Base-by-base conservation (phyloP, 192 early-diverging fungal species). In the Martensiomyces pterosporus region DNA sequence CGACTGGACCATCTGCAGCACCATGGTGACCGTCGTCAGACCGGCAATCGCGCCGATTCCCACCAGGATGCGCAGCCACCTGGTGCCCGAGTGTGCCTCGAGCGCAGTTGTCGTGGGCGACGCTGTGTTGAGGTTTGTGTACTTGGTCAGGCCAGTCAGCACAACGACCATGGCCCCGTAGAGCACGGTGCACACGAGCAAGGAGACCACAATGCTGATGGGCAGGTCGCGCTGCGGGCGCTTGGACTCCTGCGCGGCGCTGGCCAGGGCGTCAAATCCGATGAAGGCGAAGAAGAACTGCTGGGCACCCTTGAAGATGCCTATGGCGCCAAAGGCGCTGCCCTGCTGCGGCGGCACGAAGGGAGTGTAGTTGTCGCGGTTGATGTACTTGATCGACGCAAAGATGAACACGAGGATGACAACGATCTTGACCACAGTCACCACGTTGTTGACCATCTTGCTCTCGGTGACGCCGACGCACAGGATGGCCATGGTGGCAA, bases 261-360 rank as follows among this genome's bases (percentile, higher is more conserved):
- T 91, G 0, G 85, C 76, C 17, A 89, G 80, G 16, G 82, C 71
- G 61, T 91, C 88, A 60, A 91, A 91, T 18, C 88, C 86, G 55
- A 88, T 82, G 57, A 85, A 89, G 21, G 81, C 51, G 43, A 68
- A 72, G 52, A 89, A 88, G 6, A 89, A 83, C 10, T 66, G 55
- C 6, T 78, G 64, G 4, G 88, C 72, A 2, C 64, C 83, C 23
- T 69, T 67, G 35, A 85, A 76, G 26, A 86, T 42, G 23, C 86
- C 84, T 8, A 63, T 39, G 10, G 64, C 57, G 24, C 84, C 86
- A 73, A 74, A 88, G 6, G 62, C 22, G 18, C 55, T 58, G 22
- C 52, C 64, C 35, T 54, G 47, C 26, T 75, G 78, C 38, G 41
- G 67, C 5, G 85, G 86, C 29, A 89, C 51, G 58, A 86, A 86